Evolutionary conservation across 768 basidiomycete species (phyloP).

Genomic region (Scleroderma citrinum): DNA sequence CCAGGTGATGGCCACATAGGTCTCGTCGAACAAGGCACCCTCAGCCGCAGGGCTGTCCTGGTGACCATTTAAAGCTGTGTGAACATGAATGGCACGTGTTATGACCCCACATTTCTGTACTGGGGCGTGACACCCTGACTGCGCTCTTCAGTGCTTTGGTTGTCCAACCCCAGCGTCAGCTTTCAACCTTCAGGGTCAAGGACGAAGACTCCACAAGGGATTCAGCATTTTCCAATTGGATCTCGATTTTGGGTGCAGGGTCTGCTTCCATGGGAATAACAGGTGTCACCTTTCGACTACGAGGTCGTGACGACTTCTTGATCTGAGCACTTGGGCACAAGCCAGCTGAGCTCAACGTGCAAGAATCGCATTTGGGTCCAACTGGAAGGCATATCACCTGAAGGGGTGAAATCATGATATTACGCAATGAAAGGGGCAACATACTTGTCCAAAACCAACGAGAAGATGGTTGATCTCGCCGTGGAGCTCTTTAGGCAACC

Average conservation of each 20-base stretch:
- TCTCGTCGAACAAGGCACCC: too few species aligned
- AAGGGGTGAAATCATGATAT: not conserved
- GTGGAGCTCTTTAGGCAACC: conserved; percentile 72
- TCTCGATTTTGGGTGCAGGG: conserved; percentile 34
- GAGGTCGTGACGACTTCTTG: conserved; percentile 14
- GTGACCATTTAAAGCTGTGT: too few species aligned
- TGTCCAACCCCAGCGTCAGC: not conserved
- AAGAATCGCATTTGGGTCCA: conserved; percentile 58
- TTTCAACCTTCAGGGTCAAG: not conserved
- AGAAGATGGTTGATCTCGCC: conserved; percentile 74
- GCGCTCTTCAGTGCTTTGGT: too few species aligned
- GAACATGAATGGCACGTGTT: too few species aligned
- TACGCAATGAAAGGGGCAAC: not conserved
- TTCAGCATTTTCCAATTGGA: conserved; percentile 27
- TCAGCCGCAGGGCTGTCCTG: too few species aligned
- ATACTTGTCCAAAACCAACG: conserved; percentile 82
- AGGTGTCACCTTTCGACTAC: conserved; percentile 3
- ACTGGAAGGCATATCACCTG: conserved; percentile 66
- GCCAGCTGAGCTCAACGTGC: conserved; percentile 46
- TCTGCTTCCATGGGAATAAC: conserved; percentile 1
- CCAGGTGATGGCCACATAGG: too few species aligned
- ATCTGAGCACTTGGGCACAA: conserved; percentile 66
- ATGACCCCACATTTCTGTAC: too few species aligned
- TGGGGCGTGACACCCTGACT: too few species aligned
- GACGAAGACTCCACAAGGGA: not conserved